Conservation (phyloP, 2,329 filamentous ascomycete genomes). For the Cordyceps cateniannulata region DNA sequence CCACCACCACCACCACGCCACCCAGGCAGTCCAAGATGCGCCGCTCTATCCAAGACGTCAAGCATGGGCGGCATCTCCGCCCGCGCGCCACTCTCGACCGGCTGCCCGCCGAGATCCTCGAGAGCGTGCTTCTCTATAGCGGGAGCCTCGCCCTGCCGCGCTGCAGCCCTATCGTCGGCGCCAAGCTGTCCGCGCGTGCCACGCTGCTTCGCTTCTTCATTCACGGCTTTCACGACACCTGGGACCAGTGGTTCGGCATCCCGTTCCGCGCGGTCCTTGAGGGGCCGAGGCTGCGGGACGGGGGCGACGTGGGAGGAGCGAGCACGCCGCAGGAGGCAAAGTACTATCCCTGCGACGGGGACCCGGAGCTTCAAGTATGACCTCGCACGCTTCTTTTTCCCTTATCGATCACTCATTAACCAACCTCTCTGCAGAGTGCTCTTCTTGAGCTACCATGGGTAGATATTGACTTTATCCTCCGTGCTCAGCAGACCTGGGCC, state of each 20-base stretch:
- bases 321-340: background rate
- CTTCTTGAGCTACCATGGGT: slow-evolving; percentile 40
- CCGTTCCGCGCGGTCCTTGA: slow-evolving; percentile 4
- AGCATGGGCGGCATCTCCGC: slow-evolving; percentile 22
- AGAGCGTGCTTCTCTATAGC: slow-evolving; percentile 45
- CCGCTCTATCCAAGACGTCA: slow-evolving; percentile 20
- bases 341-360: slow-evolving; percentile 23
- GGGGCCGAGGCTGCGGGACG: background rate
- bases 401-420: background rate
- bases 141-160: slow-evolving; percentile 41
- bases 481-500: slow-evolving; percentile 42
- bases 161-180: slow-evolving; percentile 37
- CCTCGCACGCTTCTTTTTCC: background rate
- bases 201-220: slow-evolving; percentile 33
- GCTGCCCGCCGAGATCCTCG: slow-evolving; percentile 47
- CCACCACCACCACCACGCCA: background rate
- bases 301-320: background rate
- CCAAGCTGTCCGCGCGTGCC: slow-evolving; percentile 36
- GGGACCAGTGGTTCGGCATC: slow-evolving; percentile 30
- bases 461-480: slow-evolving; percentile 37
- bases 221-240: slow-evolving; percentile 30
- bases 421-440: slow-evolving; percentile 28
- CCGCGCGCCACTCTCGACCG: slow-evolving; percentile 23
- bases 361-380: slow-evolving; percentile 38
- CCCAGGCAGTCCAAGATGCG: slow-evolving; percentile 7